A percentile compares a stretch with the other conserved stretches of the same genome.
These are phyloP conservation scores for Sonneratia caseolaris DNA, from an alignment of 345 rosid species.

Conservation along the genomic window DNA sequence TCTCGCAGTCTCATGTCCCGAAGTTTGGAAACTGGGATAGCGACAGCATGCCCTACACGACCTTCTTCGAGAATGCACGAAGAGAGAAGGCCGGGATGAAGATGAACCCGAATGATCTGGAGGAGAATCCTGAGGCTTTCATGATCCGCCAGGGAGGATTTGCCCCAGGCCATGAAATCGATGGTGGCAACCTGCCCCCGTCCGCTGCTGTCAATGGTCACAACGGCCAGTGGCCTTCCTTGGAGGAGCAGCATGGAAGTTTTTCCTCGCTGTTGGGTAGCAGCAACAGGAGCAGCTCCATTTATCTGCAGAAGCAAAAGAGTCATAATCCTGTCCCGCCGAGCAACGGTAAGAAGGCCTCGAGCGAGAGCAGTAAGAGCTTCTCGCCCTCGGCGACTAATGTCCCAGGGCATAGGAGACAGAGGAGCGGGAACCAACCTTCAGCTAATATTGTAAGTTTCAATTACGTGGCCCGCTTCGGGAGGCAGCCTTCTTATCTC, in stretches of 20 bases:
- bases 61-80: conserved; percentile 44
- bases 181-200: neutral
- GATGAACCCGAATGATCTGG: conserved; percentile 50
- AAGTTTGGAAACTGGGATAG: conserved; percentile 51
- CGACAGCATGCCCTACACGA: conserved; percentile 33
- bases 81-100: conserved; percentile 24
- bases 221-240: neutral
- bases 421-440: conserved; percentile 14
- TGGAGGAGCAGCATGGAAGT: conserved; percentile 7
- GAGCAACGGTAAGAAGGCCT: conserved; percentile 2
- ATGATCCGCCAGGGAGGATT: conserved; percentile 10
- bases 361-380: neutral
- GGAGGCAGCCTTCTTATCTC: neutral
- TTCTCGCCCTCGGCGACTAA: conserved; percentile 1
- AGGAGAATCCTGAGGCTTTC: conserved; percentile 40
- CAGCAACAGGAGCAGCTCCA: conserved; percentile 19
- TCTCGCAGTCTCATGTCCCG: conserved; percentile 32
- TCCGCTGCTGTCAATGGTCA: neutral
- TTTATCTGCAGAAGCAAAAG: conserved; percentile 4
- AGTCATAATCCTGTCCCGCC: neutral
- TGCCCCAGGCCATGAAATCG: neutral
- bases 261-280: conserved; percentile 4
- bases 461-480: no score
- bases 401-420: conserved; percentile 8
- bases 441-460: conserved; percentile 12